Evolutionary conservation across 495 filamentous ascomycete species (phyloP), one percentile per base, ranked within the genome.

Genomic region (Parathielavia hyrcaniae): DNA sequence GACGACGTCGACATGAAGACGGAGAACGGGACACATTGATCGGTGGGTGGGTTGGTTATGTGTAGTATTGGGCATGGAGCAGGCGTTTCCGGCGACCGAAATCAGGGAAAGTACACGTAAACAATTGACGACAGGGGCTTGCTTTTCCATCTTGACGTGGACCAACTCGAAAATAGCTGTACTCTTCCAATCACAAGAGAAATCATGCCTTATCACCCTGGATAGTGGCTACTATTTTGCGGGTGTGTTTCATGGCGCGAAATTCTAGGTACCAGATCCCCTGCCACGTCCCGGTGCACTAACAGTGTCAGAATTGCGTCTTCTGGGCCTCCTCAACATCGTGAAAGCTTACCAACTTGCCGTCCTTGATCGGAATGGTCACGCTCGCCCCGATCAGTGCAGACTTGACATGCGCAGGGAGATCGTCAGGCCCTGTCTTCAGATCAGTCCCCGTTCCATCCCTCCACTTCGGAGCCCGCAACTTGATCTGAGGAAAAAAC

Each of bases 181-280:
- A 34, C 34, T 20, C 36, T 22, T 34, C 16, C 3, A 56, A 17
- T 23, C 12, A 51, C 19, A 45, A 50, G 32, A 47, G 36, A 35
- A 43, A 19, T 70, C 53, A 75, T 53, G 75, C 77, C 79, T 90
- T 91, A 75, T 96, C 87, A 5, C 93, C 93, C 72, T 97, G 90
- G 48, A 98, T 91, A 8, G 93, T 98, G 47, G 93, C 93, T 36
- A 98, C 85, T 23, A 98, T 81, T 67, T 80, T 87, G 61, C 93
- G 77, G 40, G 79, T 76, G 72, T 97, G 91, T 61, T 80, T 88
- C 52, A 75, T 75, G 4, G 81, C 81, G 57, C 93, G 77, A 69
- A 98, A 98, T 72, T 98, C 93, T 62, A 97, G 70, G 68, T 92
- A 91, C 90, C 91, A 98, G 55, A 97, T 90, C 0, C 93, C 91